Base-by-base conservation (phyloP, 73 alveolate genomes). In the Symbiodinium natans region DNA sequence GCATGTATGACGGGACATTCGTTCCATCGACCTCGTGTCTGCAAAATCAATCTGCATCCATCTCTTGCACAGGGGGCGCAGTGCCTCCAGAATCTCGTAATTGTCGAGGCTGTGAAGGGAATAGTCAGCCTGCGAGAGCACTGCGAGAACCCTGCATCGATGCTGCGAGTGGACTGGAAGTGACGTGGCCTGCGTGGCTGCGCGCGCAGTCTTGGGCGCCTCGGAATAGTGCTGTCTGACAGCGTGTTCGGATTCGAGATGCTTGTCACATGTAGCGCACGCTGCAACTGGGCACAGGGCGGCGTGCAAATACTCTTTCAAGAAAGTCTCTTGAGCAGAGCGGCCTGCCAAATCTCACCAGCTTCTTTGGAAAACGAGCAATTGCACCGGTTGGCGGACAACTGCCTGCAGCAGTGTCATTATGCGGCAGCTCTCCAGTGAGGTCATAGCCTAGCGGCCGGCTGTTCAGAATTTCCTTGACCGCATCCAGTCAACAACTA, bases 131-230 rank as follows among this genome's bases (percentile, higher is more conserved):
- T 85, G 11, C 82, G 86, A 46, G 23, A 31, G 9, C 19, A 2
- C 33, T 23, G 15, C 13, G 36, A 41, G 29, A 5, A 73, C 33
- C 40, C 84, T 11, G 25, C n/a, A n/a, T n/a, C n/a, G n/a, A n/a
- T n/a, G n/a, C n/a, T n/a, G n/a, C n/a, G n/a, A n/a, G n/a, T n/a
- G n/a, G n/a, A n/a, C n/a, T n/a, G n/a, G n/a, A n/a, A n/a, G n/a
- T 74, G 43, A 4, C 3, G 27, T 39, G 46, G 85, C 95, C 95
- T 88, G 95, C 21, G 86, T 88, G 39, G 95, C 95, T 9, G 95
- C 74, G 2, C 95, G 95, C 10, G 95, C 95, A 8, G 95, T 88
- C 43, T 41, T 88, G 31, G 95, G 95, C 3, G 95, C 95, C 95
- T 86, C 40, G 29, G 87, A 29, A 77, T 52, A n/a, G n/a, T n/a